Conservation (phyloP, 345 rosid genomes). For the Camelina hispida region DNA sequence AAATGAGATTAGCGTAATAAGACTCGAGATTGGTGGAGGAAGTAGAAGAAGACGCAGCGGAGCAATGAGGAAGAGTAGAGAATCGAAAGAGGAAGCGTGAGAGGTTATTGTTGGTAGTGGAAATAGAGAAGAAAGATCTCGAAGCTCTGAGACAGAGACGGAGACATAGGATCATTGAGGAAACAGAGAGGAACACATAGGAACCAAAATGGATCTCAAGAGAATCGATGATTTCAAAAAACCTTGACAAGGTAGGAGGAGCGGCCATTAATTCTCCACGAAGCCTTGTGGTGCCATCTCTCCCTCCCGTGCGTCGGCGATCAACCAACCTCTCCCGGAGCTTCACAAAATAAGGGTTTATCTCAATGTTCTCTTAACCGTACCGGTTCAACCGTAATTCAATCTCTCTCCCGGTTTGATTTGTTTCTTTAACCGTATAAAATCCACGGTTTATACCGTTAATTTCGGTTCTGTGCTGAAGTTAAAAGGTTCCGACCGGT, state of each 20-base stretch:
- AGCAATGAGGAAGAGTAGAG: conserved; percentile 37
- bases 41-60: conserved; percentile 23
- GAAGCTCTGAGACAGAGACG: conserved; percentile 58
- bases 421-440: background rate
- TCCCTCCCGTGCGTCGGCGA: conserved; percentile 47
- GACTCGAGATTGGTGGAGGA: conserved; percentile 38
- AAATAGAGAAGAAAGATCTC: conserved; percentile 52
- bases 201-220: conserved; percentile 32
- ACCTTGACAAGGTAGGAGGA: conserved; percentile 44
- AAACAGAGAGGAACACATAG: conserved; percentile 47
- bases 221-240: conserved; percentile 16
- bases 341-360: conserved; percentile 41
- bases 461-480: background rate
- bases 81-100: conserved; percentile 46
- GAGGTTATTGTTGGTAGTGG: conserved; percentile 30
- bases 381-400: background rate
- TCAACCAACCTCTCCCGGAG: conserved; percentile 40
- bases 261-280: conserved; percentile 50
- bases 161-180: conserved; percentile 69
- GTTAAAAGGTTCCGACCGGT: background rate
- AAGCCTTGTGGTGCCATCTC: conserved; percentile 43
- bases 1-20: conserved; percentile 55
- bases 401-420: background rate
- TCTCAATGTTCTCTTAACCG: conserved; percentile 28
- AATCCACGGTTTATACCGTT: background rate